A percentile compares a stretch with the other conserved stretches of the same genome.
phyloP scores from a whole-genome alignment of 1,284 basidiomycete species.

The Fistulina hepatica region DNA sequence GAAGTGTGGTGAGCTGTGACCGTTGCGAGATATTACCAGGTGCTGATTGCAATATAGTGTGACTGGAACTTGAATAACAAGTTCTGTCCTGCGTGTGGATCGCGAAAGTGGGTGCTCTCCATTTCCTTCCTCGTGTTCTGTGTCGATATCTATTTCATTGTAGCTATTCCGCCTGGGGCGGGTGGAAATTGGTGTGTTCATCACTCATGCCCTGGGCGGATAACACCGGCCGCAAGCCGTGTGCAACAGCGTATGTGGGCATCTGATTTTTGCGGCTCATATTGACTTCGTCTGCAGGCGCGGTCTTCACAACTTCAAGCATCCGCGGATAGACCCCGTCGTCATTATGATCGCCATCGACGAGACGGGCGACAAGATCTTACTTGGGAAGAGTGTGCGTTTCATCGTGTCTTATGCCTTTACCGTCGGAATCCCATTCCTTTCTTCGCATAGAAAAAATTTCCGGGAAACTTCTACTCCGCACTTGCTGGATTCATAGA shows the following conservation, averaged over 20 bases:
- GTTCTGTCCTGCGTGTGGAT: slow-evolving; percentile 87
- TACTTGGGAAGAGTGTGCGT: slow-evolving; percentile 79
- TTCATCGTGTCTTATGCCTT: background rate
- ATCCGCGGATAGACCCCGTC: slow-evolving; percentile 82
- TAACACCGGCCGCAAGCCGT: slow-evolving; percentile 48
- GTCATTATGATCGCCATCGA: slow-evolving; percentile 88
- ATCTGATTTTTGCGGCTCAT: no score
- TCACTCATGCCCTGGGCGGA: slow-evolving; percentile 63
- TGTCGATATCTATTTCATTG: no score
- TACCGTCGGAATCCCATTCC: background rate
- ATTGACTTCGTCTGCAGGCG: slow-evolving; percentile 31
- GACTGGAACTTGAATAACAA: slow-evolving; percentile 22
- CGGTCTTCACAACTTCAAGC: slow-evolving; percentile 82
- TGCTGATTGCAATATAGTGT: no score
- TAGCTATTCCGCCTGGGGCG: slow-evolving; percentile 92
- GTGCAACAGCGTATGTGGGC: slow-evolving; percentile 51
- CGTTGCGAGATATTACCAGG: no score
- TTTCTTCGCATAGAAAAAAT: slow-evolving; percentile 45
- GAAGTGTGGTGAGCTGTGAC: slow-evolving; percentile 76
- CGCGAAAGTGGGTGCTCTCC: no score
- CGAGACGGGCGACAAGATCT: slow-evolving; percentile 66
- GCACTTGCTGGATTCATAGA: slow-evolving; percentile 88
- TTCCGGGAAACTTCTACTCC: slow-evolving; percentile 69
- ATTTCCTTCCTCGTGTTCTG: no score
- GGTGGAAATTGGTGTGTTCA: slow-evolving; percentile 86